A percentile compares a stretch with the other conserved stretches of the same genome.
Evolutionary conservation across 495 filamentous ascomycete genomes (phyloP).

Genomic region (Penicillium manginii): DNA sequence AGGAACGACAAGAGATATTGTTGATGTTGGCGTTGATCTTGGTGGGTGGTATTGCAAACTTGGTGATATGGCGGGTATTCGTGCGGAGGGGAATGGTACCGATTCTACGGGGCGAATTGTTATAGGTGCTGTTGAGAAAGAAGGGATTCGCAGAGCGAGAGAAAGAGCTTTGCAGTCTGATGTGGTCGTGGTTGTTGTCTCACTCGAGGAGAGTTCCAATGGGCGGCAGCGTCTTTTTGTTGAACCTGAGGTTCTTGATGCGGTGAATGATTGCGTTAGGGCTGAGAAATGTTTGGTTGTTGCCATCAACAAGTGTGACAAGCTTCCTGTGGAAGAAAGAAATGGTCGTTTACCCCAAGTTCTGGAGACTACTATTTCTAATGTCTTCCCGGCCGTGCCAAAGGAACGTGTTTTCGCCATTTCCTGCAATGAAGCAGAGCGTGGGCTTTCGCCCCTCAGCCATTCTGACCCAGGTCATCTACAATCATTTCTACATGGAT

Average conservation of each 20-base stretch:
- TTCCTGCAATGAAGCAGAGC: slow-evolving; percentile 63
- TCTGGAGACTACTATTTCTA: slow-evolving; percentile 27
- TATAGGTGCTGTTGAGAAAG: slow-evolving; percentile 79
- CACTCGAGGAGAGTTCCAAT: slow-evolving; percentile 56
- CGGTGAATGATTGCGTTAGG: slow-evolving; percentile 57
- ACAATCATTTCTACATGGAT: slow-evolving; percentile 64
- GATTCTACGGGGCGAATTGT: slow-evolving; percentile 16
- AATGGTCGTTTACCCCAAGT: slow-evolving; percentile 18
- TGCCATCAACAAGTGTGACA: slow-evolving; percentile 83
- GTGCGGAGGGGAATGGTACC: slow-evolving; percentile 41
- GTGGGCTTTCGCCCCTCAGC: slow-evolving; percentile 3
- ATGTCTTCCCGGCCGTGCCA: slow-evolving; percentile 42
- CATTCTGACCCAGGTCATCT: slow-evolving; percentile 64
- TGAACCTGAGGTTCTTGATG: slow-evolving; percentile 61
- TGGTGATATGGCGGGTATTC: slow-evolving; percentile 89
- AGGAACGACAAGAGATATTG: slow-evolving; percentile 91
- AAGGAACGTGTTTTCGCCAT: slow-evolving; percentile 60
- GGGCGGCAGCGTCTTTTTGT: slow-evolving; percentile 41
- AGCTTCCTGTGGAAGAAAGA: slow-evolving; percentile 33
- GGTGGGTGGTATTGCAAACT: slow-evolving; percentile 86
- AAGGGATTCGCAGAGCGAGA: slow-evolving; percentile 88
- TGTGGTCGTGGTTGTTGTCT: slow-evolving; percentile 80
- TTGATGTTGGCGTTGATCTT: slow-evolving; percentile 90
- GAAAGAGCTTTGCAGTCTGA: slow-evolving; percentile 81
- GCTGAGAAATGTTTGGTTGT: slow-evolving; percentile 66